Conservation (phyloP, 805 yeast genomes). For the Nakazawaea pomicola region DNA sequence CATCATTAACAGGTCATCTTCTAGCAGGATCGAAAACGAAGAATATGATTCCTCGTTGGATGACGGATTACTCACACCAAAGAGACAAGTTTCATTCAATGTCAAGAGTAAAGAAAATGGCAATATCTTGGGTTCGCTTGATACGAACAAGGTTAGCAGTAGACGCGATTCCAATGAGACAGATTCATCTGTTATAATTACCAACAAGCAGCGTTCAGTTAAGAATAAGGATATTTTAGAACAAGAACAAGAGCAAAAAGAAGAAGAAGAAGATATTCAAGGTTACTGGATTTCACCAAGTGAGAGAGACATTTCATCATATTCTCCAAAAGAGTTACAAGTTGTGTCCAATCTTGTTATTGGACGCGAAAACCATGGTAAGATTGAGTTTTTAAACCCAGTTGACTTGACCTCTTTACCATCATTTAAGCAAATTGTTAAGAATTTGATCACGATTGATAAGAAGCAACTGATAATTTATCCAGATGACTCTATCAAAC, state of each 20-base stretch:
- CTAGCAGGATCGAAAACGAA: constrained; percentile 15
- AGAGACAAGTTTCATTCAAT: constrained; percentile 30
- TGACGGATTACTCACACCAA: constrained; percentile 17
- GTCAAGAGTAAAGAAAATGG: background rate
- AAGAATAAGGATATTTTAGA: background rate
- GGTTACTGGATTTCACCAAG: constrained; percentile 91
- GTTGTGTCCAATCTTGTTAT: constrained; percentile 60
- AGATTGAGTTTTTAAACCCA: constrained; percentile 69
- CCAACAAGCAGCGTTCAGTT: background rate
- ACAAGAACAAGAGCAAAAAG: constrained; percentile 5
- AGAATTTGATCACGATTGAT: constrained; percentile 57
- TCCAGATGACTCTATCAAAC: constrained; percentile 59
- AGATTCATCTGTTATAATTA: constrained; percentile 1
- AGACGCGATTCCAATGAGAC: background rate
- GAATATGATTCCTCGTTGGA: constrained; percentile 8
- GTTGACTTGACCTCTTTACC: constrained; percentile 76
- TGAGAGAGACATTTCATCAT: constrained; percentile 50
- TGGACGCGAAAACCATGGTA: constrained; percentile 78
- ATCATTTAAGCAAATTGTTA: constrained; percentile 57
- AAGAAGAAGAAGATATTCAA: constrained; percentile 35
- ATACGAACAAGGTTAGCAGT: background rate
- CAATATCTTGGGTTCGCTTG: background rate
- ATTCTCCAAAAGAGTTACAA: constrained; percentile 60
- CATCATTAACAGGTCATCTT: constrained; percentile 42
- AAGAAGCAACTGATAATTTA: constrained; percentile 62